phyloP scores from a whole-genome alignment of 2,329 filamentous ascomycete species.

The Fusarium newnesense region DNA sequence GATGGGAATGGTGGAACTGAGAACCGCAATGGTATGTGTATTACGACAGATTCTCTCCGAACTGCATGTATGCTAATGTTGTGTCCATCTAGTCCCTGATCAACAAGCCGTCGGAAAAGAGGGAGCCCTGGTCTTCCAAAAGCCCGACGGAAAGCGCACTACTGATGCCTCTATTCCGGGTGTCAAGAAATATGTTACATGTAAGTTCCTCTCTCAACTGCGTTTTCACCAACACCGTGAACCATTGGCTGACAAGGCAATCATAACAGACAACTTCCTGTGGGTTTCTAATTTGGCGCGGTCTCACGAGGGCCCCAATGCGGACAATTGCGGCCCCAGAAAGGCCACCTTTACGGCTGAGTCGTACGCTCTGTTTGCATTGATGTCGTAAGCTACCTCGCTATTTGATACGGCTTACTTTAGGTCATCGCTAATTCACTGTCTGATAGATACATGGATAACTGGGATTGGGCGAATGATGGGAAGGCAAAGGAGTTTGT shows the following conservation, averaged over 20 bases:
- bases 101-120: background rate
- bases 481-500: background rate
- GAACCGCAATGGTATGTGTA: background rate
- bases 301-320: background rate
- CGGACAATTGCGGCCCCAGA: background rate
- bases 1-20: background rate
- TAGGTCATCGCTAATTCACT: background rate
- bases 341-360: background rate
- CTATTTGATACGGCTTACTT: no score
- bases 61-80: background rate
- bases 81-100: background rate
- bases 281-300: conserved; percentile 5
- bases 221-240: no score
- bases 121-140: background rate
- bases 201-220: background rate
- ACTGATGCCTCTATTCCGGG: background rate
- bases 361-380: background rate
- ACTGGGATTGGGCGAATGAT: conserved; percentile 3
- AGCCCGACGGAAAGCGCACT: background rate
- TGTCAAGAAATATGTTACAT: background rate
- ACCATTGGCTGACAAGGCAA: no score
- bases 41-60: no score
- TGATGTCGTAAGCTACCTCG: background rate
- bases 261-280: background rate
- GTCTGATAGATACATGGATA: background rate